Evolutionary conservation across 495 filamentous ascomycete genomes (phyloP).

Genomic region (Extremus antarcticus): DNA sequence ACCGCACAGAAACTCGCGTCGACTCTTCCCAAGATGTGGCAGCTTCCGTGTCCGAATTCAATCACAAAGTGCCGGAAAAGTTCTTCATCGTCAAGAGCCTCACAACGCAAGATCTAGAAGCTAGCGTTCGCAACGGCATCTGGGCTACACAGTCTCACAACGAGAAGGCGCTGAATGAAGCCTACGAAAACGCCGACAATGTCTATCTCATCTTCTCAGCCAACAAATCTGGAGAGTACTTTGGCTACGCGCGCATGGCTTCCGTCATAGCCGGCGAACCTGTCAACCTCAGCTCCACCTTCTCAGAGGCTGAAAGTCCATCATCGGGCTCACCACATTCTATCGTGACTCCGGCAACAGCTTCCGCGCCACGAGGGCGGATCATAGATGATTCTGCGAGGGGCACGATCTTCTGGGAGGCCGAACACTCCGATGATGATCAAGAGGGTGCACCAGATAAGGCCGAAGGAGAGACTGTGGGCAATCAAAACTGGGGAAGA

Average conservation of each 20-base stretch:
- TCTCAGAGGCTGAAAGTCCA: conserved; percentile 41
- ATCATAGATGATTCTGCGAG: conserved; percentile 90
- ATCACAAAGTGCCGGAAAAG: conserved; percentile 45
- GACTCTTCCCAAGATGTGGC: no score
- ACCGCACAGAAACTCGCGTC: no score
- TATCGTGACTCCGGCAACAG: conserved; percentile 68
- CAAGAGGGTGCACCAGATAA: conserved; percentile 29
- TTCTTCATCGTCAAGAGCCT: conserved; percentile 93
- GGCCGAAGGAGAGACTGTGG: conserved; percentile 24
- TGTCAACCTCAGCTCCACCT: conserved; percentile 43
- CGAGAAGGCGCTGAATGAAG: conserved; percentile 69
- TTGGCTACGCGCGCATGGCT: conserved; percentile 86
- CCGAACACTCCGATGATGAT: conserved; percentile 40
- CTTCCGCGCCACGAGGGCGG: conserved; percentile 68
- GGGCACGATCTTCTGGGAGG: conserved; percentile 96
- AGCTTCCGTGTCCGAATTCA: background rate
- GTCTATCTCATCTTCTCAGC: conserved; percentile 97
- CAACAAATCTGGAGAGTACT: conserved; percentile 97
- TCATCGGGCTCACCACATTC: conserved; percentile 57
- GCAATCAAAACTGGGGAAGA: conserved; percentile 65
- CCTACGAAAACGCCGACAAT: conserved; percentile 75
- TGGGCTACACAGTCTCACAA: conserved; percentile 97
- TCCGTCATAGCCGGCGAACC: conserved; percentile 61
- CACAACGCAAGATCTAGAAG: conserved; percentile 84
- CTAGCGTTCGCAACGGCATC: conserved; percentile 74